These are phyloP conservation scores for Senna tora DNA, from an alignment of 306 rosid species.

Conservation along the genomic window DNA sequence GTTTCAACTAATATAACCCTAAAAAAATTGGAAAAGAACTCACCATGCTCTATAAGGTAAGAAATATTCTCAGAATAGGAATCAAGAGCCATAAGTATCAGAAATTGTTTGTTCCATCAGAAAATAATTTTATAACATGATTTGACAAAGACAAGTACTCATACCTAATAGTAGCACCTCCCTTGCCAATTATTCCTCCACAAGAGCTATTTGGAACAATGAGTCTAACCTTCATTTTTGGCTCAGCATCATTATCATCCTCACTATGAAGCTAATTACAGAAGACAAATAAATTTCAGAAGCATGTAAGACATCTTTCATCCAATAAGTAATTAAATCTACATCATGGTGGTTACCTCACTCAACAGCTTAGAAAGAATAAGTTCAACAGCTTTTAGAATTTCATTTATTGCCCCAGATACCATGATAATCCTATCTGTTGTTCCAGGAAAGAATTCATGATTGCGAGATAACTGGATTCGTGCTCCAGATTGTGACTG, in stretches of 20 bases:
- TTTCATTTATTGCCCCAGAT: conserved; percentile 83
- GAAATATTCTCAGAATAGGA: conserved; percentile 24
- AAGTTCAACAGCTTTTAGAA: conserved; percentile 85
- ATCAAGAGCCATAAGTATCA: conserved; percentile 23
- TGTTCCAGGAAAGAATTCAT: conserved; percentile 98
- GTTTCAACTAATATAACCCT: too few relatives aligned
- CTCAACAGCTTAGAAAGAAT: conserved; percentile 85
- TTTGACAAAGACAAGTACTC: conserved; percentile 34
- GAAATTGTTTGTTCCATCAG: conserved; percentile 8
- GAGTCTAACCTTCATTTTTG: conserved; percentile 83
- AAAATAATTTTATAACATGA: conserved; percentile 4
- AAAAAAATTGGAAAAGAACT: not conserved
- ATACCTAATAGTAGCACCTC: conserved; percentile 97
- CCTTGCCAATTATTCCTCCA: conserved; percentile 99
- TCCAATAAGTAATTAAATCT: conserved; percentile 31
- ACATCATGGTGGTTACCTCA: conserved; percentile 66
- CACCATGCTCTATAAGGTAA: conserved; percentile 16
- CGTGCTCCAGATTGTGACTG: conserved; percentile 99
- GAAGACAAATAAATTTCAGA: conserved; percentile 35
- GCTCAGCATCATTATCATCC: conserved; percentile 85
- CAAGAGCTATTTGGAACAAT: conserved; percentile 96
- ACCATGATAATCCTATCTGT: conserved; percentile 98
- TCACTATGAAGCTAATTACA: conserved; percentile 73
- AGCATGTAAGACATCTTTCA: conserved; percentile 21
- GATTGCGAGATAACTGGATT: conserved; percentile 93